These are phyloP conservation scores for Pythium dissotocum DNA, from an alignment of 352 stramenopile species.

Conservation along the genomic window DNA sequence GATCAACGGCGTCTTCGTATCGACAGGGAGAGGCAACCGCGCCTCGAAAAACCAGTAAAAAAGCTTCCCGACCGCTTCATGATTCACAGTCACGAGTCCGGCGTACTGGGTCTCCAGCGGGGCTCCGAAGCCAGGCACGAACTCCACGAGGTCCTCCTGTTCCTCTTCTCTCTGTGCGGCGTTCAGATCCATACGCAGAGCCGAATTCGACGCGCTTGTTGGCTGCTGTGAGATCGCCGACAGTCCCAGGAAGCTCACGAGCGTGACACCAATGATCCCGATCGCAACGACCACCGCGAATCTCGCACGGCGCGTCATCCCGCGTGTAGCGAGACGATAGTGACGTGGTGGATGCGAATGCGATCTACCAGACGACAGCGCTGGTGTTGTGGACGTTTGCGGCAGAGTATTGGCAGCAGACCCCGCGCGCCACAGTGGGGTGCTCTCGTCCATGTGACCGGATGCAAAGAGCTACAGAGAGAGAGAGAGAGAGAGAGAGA, in stretches of 20 bases:
- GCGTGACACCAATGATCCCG: background rate
- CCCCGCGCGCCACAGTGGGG: constrained; percentile 40
- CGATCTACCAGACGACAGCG: background rate
- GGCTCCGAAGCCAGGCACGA: constrained; percentile 66
- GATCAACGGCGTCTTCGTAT: constrained; percentile 59
- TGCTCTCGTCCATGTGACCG: constrained; percentile 44
- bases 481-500: no score
- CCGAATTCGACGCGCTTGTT: background rate
- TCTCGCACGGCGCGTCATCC: constrained; percentile 11
- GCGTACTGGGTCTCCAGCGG: constrained; percentile 79
- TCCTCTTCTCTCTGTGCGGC: background rate
- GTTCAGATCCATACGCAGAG: background rate
- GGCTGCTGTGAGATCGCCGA: background rate
- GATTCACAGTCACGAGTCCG: constrained; percentile 66
- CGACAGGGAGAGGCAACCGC: constrained; percentile 21
- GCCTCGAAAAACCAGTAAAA: constrained; percentile 90
- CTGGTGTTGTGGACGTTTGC: background rate
- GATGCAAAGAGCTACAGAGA: background rate
- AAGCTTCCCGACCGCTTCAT: constrained; percentile 48
- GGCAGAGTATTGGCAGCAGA: constrained; percentile 10
- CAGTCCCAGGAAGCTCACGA: constrained; percentile 7
- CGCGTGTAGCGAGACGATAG: background rate
- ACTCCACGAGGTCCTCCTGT: constrained; percentile 48
- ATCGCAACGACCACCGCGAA: background rate
- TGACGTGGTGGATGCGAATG: background rate